Conservation (phyloP, 1,139 yeast species). For the Kurtzmaniella quercitrusa region DNA sequence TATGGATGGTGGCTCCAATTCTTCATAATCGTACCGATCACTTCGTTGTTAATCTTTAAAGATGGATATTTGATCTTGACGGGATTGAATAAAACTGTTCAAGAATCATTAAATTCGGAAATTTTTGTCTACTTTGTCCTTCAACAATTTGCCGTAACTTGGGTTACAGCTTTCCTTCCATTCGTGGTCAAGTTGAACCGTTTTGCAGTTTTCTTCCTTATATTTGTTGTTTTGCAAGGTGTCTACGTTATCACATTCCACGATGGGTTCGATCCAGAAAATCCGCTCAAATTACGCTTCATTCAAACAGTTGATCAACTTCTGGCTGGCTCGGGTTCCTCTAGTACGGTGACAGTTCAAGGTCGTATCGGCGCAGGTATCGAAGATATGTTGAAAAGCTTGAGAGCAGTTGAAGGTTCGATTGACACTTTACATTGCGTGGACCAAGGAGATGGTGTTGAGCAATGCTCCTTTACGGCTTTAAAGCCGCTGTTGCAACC, state of each 20-base stretch:
- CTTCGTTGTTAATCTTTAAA: slow-evolving; percentile 48
- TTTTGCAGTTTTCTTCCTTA: slow-evolving; percentile 38
- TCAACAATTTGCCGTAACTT: slow-evolving; percentile 26
- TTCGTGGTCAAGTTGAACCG: slow-evolving; percentile 68
- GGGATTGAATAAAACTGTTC: slow-evolving; percentile 66
- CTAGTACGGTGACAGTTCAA: slow-evolving; percentile 41
- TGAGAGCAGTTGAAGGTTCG: slow-evolving; percentile 57
- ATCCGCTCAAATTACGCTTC: slow-evolving; percentile 71
- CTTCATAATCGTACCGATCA: slow-evolving; percentile 61
- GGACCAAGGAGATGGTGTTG: slow-evolving; percentile 40
- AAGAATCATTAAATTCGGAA: slow-evolving; percentile 54
- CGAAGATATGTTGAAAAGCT: slow-evolving; percentile 42
- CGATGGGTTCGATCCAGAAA: slow-evolving; percentile 52
- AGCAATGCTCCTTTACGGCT: slow-evolving; percentile 51
- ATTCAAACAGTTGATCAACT: slow-evolving; percentile 52
- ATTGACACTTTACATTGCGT: slow-evolving; percentile 30
- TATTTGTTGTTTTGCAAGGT: slow-evolving; percentile 32
- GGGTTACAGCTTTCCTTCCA: slow-evolving; percentile 62
- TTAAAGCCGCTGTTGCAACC: slow-evolving; percentile 35
- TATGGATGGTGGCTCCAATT: slow-evolving; percentile 84
- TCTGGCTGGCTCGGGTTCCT: slow-evolving; percentile 13
- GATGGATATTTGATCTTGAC: slow-evolving; percentile 53
- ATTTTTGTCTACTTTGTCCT: slow-evolving; percentile 44
- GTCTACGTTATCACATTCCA: slow-evolving; percentile 31
- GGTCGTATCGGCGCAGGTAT: slow-evolving; percentile 49